These are phyloP conservation scores for Taphrina wiesneri DNA, from an alignment of 1,139 yeast species.

Conservation along the genomic window DNA sequence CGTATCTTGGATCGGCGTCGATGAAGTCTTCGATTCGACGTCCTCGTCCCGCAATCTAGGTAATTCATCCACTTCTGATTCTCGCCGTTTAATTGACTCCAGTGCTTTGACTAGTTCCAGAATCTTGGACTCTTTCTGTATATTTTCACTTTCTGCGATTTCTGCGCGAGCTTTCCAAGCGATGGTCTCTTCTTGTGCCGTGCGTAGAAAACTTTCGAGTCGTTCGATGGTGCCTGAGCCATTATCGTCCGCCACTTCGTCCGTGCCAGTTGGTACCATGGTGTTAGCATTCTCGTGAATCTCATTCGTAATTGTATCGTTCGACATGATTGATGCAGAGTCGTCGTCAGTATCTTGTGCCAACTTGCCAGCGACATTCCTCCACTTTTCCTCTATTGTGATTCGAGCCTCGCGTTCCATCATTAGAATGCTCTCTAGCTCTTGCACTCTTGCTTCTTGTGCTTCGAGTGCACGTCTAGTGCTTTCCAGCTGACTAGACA, in stretches of 20 bases:
- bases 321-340: background rate
- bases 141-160: conserved; percentile 3
- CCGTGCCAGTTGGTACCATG: conserved; percentile 6
- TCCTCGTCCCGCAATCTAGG: background rate
- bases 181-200: background rate
- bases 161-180: conserved; percentile 13
- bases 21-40: background rate
- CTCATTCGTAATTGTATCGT: background rate
- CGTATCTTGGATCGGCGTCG: background rate
- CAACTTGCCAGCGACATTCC: background rate
- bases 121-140: background rate
- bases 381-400: conserved; percentile 5
- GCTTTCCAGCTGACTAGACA: conserved; percentile 15
- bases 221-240: conserved; percentile 8
- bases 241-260: conserved; percentile 9
- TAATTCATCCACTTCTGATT: background rate
- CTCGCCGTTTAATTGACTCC: background rate
- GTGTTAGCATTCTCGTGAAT: background rate
- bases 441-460: conserved; percentile 16
- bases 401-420: conserved; percentile 26
- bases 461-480: conserved; percentile 17
- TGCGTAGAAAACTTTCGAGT: conserved; percentile 2
- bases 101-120: conserved; percentile 3
- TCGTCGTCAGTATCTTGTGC: background rate
- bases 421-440: conserved; percentile 10